These are phyloP conservation scores for Westerdykella aurantiaca DNA, from an alignment of 2,329 filamentous ascomycete genomes.

Conservation along the genomic window DNA sequence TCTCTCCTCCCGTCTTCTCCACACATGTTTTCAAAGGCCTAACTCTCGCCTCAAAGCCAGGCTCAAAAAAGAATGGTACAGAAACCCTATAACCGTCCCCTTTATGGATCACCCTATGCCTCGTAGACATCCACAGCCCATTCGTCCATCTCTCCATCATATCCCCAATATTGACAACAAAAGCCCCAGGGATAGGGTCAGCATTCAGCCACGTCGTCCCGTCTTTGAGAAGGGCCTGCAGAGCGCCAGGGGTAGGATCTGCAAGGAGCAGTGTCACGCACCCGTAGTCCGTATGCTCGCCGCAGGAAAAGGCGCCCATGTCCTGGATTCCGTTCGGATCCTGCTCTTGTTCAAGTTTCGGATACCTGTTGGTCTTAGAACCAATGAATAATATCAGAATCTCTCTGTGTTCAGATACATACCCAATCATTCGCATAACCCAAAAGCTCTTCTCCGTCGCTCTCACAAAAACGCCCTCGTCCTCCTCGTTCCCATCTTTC, in stretches of 20 bases:
- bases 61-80: constrained; percentile 49
- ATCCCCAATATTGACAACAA: constrained; percentile 48
- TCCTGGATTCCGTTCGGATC: constrained; percentile 1
- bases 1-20: constrained; percentile 22
- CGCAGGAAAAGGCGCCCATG: constrained; percentile 35
- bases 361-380: too few species aligned
- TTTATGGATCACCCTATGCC: constrained; percentile 43
- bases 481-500: constrained; percentile 10
- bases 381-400: too few species aligned
- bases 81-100: constrained; percentile 36
- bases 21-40: constrained; percentile 37
- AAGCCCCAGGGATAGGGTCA: constrained; percentile 40
- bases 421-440: constrained; percentile 40
- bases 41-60: constrained; percentile 39
- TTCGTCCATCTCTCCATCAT: constrained; percentile 46
- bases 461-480: constrained; percentile 28
- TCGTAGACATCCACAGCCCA: constrained; percentile 40
- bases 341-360: constrained; percentile 21
- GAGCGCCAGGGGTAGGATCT: constrained; percentile 39
- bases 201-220: constrained; percentile 41
- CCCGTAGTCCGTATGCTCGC: constrained; percentile 44
- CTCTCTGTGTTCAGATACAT: too few species aligned
- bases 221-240: constrained; percentile 41
- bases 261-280: constrained; percentile 44
- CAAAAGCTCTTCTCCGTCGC: constrained; percentile 34